These are phyloP conservation scores for Physaria fendleri DNA, from an alignment of 345 rosid species.

Conservation along the genomic window DNA sequence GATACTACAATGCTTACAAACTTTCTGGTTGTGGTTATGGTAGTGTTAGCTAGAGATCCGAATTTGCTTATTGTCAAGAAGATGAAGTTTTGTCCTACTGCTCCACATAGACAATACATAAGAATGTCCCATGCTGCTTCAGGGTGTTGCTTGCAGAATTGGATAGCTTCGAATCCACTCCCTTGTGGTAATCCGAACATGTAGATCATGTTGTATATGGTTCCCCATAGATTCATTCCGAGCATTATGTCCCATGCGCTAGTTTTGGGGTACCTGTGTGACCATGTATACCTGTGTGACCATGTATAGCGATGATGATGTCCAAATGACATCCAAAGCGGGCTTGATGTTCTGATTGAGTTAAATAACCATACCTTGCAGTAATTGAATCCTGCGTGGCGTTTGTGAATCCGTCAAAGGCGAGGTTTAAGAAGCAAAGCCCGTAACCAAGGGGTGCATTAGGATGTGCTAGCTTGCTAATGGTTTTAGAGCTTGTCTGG, in stretches of 20 bases:
- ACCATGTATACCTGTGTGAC: no score
- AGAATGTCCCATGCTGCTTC: slow-evolving; percentile 93
- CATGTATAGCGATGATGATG: not conserved
- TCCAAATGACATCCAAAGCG: no score
- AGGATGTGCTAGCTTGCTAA: slow-evolving; percentile 88
- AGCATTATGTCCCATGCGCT: slow-evolving; percentile 96
- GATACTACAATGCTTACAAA: slow-evolving; percentile 94
- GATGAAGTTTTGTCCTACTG: slow-evolving; percentile 96
- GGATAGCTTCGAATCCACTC: slow-evolving; percentile 70
- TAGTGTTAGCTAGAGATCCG: slow-evolving; percentile 92
- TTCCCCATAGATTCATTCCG: slow-evolving; percentile 98
- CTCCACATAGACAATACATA: slow-evolving; percentile 84
- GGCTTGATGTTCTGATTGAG: no score
- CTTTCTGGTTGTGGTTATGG: slow-evolving; percentile 93
- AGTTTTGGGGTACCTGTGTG: slow-evolving; percentile 65
- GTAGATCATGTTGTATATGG: slow-evolving; percentile 81
- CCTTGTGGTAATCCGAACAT: slow-evolving; percentile 87
- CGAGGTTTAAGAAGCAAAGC: slow-evolving; percentile 85
- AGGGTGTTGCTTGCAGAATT: slow-evolving; percentile 85
- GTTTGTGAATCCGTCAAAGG: slow-evolving; percentile 96
- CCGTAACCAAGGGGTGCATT: slow-evolving; percentile 95
- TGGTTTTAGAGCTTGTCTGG: slow-evolving; percentile 94
- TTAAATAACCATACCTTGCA: slow-evolving; percentile 43
- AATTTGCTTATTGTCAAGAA: slow-evolving; percentile 90
- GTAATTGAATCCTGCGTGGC: slow-evolving; percentile 96